Base-by-base conservation (phyloP, 352 stramenopile species). In the Phytophthora hibernalis region DNA sequence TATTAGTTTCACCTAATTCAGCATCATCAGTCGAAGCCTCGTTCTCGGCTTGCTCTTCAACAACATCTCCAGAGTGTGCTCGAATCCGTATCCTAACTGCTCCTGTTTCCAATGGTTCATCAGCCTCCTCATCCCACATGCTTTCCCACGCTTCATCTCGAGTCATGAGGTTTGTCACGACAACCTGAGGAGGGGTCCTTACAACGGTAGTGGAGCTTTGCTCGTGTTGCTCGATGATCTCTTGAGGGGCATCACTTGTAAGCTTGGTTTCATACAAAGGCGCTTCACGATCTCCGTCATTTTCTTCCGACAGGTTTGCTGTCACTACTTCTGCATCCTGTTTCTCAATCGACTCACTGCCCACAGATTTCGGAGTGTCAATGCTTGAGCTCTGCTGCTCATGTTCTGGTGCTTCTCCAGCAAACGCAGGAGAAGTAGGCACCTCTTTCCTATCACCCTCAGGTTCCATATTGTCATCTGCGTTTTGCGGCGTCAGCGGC, bases 121-220 rank as follows among this genome's bases (percentile, higher is more conserved):
- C 76, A 24, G 71, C 56, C 22, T 89, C 70, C 26, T 92, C 71
- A 26, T 79, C 83, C 76, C 76, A 89, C 80, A 94, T 85, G 38
- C 86, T 94, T 33, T 94, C 86, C 54, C 82, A 92, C 0, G 86
- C 86, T 67, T 94, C 86, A 50, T 94, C 86, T 43, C 86, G 71
- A 35, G 83, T 92, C 50, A 91, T 77, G 5, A 68, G 52, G 30
- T 64, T 76, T 22, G 66, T 54, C 37, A 72, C 54, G 40, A 65
- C 58, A 1, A 74, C 61, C 5, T 55, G 22, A 28, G 51, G 45
- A 5, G 47, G 50, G 18, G 45, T 59, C 4, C n/a, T 58, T 43
- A 43, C 37, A 52, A 35, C 48, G 21, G 28, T 8, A 42, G 43
- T 28, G n/a, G 37, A 26, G 18, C 18, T 60, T 37, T n/a, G 26